Percentiles rank a stretch among this genome's conserved stretches.
Conservation (phyloP, 441 rosid genomes). For the Kokia cookei region DNA sequence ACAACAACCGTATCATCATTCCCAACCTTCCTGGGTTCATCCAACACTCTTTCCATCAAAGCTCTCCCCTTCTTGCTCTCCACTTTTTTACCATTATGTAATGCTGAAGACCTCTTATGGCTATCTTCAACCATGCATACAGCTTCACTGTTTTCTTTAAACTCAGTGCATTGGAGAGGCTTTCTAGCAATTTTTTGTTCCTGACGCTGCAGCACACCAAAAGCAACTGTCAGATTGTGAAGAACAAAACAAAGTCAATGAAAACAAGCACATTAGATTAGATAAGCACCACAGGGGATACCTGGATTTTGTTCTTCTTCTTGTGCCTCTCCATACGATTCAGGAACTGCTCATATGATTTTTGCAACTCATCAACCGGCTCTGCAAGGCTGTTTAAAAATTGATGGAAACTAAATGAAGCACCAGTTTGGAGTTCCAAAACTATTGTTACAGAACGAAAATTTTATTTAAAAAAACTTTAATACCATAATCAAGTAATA, state of each 20-base stretch:
- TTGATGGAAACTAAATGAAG: slow-evolving; percentile 2
- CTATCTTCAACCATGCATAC: slow-evolving; percentile 9
- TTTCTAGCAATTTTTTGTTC: slow-evolving; percentile 33
- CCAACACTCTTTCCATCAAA: slow-evolving; percentile 20
- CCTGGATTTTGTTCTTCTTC: slow-evolving; percentile 67
- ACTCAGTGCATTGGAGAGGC: slow-evolving; percentile 18
- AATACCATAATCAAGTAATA: not conserved
- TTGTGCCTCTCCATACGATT: slow-evolving; percentile 62
- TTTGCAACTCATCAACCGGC: slow-evolving; percentile 78
- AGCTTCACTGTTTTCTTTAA: slow-evolving; percentile 27
- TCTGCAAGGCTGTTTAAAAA: slow-evolving; percentile 68
- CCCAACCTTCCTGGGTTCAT: slow-evolving; percentile 22
- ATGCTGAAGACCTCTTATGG: not conserved
- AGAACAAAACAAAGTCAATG: slow-evolving; percentile 3
- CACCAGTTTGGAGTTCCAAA: not conserved
- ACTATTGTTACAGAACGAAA: not conserved
- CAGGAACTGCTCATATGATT: slow-evolving; percentile 79
- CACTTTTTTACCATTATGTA: not conserved
- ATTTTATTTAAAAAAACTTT: not conserved
- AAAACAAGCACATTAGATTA: slow-evolving; percentile 14
- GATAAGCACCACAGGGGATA: slow-evolving; percentile 18
- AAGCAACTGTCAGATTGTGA: slow-evolving; percentile 17
- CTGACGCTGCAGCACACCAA: slow-evolving; percentile 29
- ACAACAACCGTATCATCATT: slow-evolving; percentile 47
- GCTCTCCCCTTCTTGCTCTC: slow-evolving; percentile 15